These are phyloP conservation scores for Chaetomium cochliodes DNA, from an alignment of 495 filamentous ascomycete species.

Conservation along the genomic window DNA sequence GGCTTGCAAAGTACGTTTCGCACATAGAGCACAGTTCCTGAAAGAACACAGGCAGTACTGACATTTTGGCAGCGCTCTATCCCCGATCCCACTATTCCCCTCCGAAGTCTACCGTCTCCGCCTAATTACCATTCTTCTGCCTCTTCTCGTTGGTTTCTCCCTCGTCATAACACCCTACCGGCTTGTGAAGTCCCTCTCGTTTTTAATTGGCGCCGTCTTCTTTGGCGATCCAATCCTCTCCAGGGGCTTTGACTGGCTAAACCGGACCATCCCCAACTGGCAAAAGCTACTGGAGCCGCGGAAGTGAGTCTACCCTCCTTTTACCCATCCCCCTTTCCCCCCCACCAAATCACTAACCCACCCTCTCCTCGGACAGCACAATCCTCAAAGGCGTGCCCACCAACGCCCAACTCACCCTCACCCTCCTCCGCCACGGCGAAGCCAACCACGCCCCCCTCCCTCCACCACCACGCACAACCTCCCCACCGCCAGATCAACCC, in stretches of 20 bases:
- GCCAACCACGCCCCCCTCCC: constrained; percentile 77
- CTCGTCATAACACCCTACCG: constrained; percentile 68
- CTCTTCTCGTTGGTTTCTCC: constrained; percentile 53
- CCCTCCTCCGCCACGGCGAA: constrained; percentile 82
- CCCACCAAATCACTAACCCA: constrained; percentile 22
- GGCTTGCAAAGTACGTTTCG: constrained; percentile 68
- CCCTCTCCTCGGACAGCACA: constrained; percentile 47
- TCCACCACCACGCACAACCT: constrained; percentile 63
- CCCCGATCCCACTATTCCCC: constrained; percentile 76
- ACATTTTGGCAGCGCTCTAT: constrained; percentile 57
- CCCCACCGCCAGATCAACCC: constrained; percentile 55
- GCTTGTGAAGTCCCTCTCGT: constrained; percentile 67
- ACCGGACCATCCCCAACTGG: constrained; percentile 71
- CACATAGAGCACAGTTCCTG: not conserved
- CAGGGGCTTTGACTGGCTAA: constrained; percentile 58
- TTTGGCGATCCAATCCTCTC: constrained; percentile 76
- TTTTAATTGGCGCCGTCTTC: constrained; percentile 68
- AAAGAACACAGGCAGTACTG: not conserved
- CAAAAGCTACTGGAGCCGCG: constrained; percentile 66
- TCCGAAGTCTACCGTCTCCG: constrained; percentile 59
- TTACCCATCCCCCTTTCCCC: not conserved
- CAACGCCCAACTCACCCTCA: constrained; percentile 82
- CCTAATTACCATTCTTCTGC: constrained; percentile 59
- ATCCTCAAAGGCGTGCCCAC: constrained; percentile 83
- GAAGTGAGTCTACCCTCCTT: constrained; percentile 51